Percentiles rank a stretch among this genome's conserved stretches.
Evolutionary conservation across 805 yeast genomes (phyloP).

Genomic region (Myxozyma sirexii): DNA sequence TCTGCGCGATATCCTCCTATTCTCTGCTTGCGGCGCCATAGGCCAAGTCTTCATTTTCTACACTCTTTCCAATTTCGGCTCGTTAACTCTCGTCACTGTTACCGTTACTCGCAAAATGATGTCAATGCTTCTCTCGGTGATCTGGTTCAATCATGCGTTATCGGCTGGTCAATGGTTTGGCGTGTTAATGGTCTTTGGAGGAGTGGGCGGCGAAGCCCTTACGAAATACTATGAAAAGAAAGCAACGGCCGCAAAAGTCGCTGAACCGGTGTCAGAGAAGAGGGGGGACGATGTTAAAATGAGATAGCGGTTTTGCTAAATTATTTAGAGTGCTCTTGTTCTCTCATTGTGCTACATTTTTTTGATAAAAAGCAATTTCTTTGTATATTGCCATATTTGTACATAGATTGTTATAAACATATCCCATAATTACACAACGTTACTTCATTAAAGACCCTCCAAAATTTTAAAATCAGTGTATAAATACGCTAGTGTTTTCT

Average conservation of each 20-base stretch:
- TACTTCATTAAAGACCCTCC: no score
- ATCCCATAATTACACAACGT: no score
- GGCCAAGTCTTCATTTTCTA: conserved; percentile 94
- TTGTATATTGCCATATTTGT: no score
- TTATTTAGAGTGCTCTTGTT: no score
- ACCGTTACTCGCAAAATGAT: conserved; percentile 97
- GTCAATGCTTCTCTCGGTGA: conserved; percentile 87
- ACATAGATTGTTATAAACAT: no score
- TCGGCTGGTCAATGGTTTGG: conserved; percentile 74
- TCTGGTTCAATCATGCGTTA: conserved; percentile 80
- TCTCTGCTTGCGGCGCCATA: conserved; percentile 78
- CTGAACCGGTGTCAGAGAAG: neutral
- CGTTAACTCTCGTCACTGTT: conserved; percentile 82
- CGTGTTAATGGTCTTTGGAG: conserved; percentile 75
- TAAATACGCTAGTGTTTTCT: no score
- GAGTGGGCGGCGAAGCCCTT: conserved; percentile 77
- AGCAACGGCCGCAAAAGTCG: neutral
- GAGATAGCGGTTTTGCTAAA: neutral
- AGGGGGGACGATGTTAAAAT: neutral
- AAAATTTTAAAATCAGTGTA: no score
- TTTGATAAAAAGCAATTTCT: no score
- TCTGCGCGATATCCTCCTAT: conserved; percentile 60
- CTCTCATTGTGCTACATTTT: no score
- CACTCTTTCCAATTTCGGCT: conserved; percentile 82
- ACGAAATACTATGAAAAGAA: conserved; percentile 26